Evolutionary conservation across 495 filamentous ascomycete species (phyloP).

Genomic region (Xylaria venustula): DNA sequence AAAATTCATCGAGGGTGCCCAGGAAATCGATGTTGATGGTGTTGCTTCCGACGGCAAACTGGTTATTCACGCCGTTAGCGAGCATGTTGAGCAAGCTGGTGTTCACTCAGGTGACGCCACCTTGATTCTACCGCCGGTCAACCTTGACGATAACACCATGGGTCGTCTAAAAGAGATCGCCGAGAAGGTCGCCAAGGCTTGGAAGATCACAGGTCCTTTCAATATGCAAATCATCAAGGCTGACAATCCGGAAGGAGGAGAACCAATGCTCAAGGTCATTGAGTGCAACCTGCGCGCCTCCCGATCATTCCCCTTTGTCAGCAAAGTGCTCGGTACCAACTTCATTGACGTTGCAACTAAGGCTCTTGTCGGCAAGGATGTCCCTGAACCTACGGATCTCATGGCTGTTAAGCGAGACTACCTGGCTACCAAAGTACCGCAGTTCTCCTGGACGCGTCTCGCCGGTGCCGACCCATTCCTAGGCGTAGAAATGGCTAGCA

Average conservation of each 20-base stretch:
- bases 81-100: slow-evolving; percentile 96
- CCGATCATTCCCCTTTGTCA: slow-evolving; percentile 95
- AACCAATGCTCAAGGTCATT: slow-evolving; percentile 86
- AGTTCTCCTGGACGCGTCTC: slow-evolving; percentile 99
- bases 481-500: slow-evolving; percentile 95
- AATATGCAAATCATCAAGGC: slow-evolving; percentile 99
- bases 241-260: slow-evolving; percentile 64
- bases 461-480: slow-evolving; percentile 97
- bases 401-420: slow-evolving; percentile 89
- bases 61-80: slow-evolving; percentile 90
- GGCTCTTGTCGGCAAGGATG: slow-evolving; percentile 81
- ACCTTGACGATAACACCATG: slow-evolving; percentile 72
- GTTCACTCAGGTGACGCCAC: slow-evolving; percentile 98
- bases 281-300: slow-evolving; percentile 98
- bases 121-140: slow-evolving; percentile 84
- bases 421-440: slow-evolving; percentile 93
- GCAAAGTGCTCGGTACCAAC: slow-evolving; percentile 94
- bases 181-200: slow-evolving; percentile 92
- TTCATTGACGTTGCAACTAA: slow-evolving; percentile 97
- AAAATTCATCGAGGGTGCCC: slow-evolving; percentile 96
- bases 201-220: slow-evolving; percentile 96
- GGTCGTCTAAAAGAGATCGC: slow-evolving; percentile 90
- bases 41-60: slow-evolving; percentile 84
- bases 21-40: slow-evolving; percentile 97
- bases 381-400: slow-evolving; percentile 82